Conservation (phyloP, 345 rosid species). For the Atalantia buxifolia region DNA sequence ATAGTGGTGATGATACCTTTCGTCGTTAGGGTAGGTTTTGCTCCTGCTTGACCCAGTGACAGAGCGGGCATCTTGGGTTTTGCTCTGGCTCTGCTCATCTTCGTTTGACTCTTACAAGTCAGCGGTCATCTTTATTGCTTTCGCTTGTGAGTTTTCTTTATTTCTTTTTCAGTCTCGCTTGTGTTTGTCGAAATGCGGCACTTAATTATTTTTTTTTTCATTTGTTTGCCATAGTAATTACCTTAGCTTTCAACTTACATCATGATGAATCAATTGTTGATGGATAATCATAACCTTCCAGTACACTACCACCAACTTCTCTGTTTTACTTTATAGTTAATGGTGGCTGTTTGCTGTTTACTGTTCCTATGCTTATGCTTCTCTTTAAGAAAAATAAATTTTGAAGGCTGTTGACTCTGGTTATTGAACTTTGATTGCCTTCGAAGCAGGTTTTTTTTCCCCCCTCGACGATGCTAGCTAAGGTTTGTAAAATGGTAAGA, state of each 20-base stretch:
- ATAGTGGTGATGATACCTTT: too few relatives aligned
- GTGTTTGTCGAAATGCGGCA: slow-evolving; percentile 2
- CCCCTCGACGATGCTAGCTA: not conserved
- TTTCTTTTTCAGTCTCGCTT: not conserved
- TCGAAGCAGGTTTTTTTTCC: slow-evolving; percentile 14
- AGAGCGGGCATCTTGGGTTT: too few relatives aligned
- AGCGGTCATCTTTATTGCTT: not conserved
- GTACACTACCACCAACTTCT: too few relatives aligned
- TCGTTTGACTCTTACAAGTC: not conserved
- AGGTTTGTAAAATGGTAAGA: slow-evolving; percentile 13
- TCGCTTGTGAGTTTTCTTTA: not conserved
- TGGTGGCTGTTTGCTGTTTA: not conserved
- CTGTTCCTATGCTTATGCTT: not conserved
- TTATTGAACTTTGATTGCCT: not conserved
- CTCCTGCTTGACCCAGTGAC: too few relatives aligned
- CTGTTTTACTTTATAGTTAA: not conserved
- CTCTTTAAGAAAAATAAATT: not conserved
- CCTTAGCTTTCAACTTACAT: not conserved
- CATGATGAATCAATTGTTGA: not conserved
- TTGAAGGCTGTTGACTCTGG: not conserved
- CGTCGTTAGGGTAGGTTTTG: too few relatives aligned
- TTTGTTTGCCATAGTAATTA: not conserved
- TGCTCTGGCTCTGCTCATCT: not conserved
- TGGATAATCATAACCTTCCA: not conserved
- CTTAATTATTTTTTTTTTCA: not conserved